phyloP scores from a whole-genome alignment of 805 yeast species.

The Saturnispora sekii region DNA sequence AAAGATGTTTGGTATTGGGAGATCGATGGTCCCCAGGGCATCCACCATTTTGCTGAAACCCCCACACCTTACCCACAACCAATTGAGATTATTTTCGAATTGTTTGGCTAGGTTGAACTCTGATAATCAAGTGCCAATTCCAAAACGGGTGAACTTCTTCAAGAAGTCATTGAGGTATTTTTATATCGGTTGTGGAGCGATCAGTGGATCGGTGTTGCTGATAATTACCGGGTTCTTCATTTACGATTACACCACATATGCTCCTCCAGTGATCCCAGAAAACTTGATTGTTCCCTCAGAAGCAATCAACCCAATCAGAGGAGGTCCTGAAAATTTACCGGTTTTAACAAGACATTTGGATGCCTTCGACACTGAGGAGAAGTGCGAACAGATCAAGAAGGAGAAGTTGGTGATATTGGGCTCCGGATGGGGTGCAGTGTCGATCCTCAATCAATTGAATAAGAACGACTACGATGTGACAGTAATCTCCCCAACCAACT shows the following conservation, averaged over 20 bases:
- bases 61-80: background rate
- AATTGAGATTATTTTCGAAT: background rate
- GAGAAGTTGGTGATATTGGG: slow-evolving; percentile 71
- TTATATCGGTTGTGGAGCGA: slow-evolving; percentile 32
- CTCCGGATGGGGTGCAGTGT: slow-evolving; percentile 92
- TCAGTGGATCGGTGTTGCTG: slow-evolving; percentile 33
- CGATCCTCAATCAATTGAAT: slow-evolving; percentile 74
- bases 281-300: slow-evolving; percentile 40
- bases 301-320: slow-evolving; percentile 46
- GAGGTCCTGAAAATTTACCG: slow-evolving; percentile 68
- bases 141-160: slow-evolving; percentile 10
- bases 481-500: slow-evolving; percentile 88
- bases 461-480: slow-evolving; percentile 81
- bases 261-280: slow-evolving; percentile 31
- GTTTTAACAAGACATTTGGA: slow-evolving; percentile 48
- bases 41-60: background rate
- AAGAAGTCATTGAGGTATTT: slow-evolving; percentile 28
- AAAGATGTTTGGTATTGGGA: background rate
- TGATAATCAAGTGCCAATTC: background rate
- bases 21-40: background rate
- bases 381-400: slow-evolving; percentile 41
- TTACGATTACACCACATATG: slow-evolving; percentile 60
- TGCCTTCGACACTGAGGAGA: slow-evolving; percentile 43
- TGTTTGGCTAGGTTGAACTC: background rate
- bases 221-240: slow-evolving; percentile 44